Percentiles rank a stretch among this genome's conserved stretches.
Conservation (phyloP, 1,284 basidiomycete species). For the Tilletia indica region DNA sequence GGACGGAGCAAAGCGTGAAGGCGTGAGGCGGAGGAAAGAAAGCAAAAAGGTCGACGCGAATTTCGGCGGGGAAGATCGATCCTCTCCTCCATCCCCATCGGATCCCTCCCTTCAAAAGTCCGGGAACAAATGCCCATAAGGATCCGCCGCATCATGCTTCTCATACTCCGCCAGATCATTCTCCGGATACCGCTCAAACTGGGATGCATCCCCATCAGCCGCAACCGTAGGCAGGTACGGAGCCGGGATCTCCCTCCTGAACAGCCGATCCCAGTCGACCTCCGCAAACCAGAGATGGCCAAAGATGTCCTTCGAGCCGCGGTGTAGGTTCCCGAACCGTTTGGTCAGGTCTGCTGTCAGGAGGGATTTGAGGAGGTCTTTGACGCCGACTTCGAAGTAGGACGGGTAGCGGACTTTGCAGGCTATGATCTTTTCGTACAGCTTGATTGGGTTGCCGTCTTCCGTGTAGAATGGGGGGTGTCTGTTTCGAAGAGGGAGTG, state of each 20-base stretch:
- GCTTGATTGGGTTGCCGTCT: constrained; percentile 67
- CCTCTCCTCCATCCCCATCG: not conserved
- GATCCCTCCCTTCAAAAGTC: constrained; percentile 37
- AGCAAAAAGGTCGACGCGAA: too few species aligned
- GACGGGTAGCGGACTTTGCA: constrained; percentile 87
- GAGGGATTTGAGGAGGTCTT: constrained; percentile 81
- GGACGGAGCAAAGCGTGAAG: not conserved
- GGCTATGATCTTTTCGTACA: constrained; percentile 90
- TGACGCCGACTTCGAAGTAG: constrained; percentile 77
- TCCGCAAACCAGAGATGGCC: constrained; percentile 95
- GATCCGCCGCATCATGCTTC: constrained; percentile 42
- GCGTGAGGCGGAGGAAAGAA: not conserved
- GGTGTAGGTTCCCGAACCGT: constrained; percentile 85
- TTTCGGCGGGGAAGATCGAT: not conserved
- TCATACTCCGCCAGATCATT: constrained; percentile 50
- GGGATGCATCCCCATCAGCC: constrained; percentile 57
- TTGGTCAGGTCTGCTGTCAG: constrained; percentile 86
- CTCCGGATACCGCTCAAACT: constrained; percentile 53
- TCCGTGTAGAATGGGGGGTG: constrained; percentile 57
- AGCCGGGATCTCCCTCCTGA: constrained; percentile 84
- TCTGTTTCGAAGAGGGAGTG: constrained; percentile 19
- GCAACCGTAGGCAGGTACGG: constrained; percentile 75
- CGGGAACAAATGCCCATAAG: constrained; percentile 46
- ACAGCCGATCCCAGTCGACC: constrained; percentile 87
- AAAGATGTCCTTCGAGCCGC: constrained; percentile 93